A percentile compares a stretch with the other conserved stretches of the same genome.
phyloP scores from a whole-genome alignment of 768 basidiomycete genomes.

The Plicaturopsis crispa region DNA sequence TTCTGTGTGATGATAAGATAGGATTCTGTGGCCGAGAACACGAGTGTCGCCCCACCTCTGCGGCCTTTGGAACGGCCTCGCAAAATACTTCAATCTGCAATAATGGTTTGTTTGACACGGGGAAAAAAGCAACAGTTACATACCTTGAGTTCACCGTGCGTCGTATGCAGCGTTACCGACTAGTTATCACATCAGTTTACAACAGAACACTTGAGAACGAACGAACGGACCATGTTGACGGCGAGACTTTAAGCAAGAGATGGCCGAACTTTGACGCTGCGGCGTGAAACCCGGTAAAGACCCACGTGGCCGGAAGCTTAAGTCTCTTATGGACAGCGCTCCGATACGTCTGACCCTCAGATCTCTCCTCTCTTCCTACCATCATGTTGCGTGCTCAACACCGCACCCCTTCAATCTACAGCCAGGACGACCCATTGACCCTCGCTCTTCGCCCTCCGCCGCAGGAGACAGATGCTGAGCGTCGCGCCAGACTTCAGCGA shows the following conservation, averaged over 20 bases:
- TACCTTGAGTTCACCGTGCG: conserved; percentile 94
- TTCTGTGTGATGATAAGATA: conserved; percentile 55
- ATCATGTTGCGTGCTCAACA: conserved; percentile 38
- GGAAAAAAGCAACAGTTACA: conserved; percentile 4
- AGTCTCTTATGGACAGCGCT: no score
- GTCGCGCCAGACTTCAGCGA: conserved; percentile 46
- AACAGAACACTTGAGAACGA: conserved; percentile 6
- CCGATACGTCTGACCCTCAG: no score
- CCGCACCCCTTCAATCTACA: conserved; percentile 69
- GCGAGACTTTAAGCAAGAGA: conserved; percentile 3
- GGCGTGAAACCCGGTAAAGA: no score
- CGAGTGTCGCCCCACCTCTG: conserved; percentile 81
- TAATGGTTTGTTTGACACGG: not conserved
- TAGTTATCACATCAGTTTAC: conserved; percentile 21
- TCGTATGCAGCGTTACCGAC: conserved; percentile 94
- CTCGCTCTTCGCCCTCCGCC: conserved; percentile 57
- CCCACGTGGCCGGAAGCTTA: no score
- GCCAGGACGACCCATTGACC: conserved; percentile 71
- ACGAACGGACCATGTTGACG: conserved; percentile 16
- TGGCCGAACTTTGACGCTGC: not conserved
- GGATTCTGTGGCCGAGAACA: conserved; percentile 4
- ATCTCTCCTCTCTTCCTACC: no score
- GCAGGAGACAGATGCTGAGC: conserved; percentile 60
- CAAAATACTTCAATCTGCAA: conserved; percentile 91
- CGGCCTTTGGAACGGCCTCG: conserved; percentile 91